A percentile compares a stretch with the other conserved stretches of the same genome.
phyloP scores from a whole-genome alignment of 345 rosid species.

The Turnera subulata region DNA sequence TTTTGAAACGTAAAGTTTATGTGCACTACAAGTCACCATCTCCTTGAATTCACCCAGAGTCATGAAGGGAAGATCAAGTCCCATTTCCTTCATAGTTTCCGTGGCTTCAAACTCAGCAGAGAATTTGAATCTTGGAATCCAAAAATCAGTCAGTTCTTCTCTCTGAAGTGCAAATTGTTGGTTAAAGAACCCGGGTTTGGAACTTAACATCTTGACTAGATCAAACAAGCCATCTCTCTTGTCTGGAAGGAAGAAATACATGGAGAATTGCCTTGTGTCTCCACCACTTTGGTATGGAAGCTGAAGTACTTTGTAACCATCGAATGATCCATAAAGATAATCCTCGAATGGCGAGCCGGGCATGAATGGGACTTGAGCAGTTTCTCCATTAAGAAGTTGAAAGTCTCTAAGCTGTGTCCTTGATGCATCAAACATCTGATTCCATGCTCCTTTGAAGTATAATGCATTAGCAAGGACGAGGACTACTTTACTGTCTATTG shows the following conservation, averaged over 20 bases:
- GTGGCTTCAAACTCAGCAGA: background rate
- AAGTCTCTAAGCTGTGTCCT: background rate
- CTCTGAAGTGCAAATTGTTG: background rate
- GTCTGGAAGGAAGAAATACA: slow-evolving; percentile 19
- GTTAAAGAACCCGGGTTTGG: background rate
- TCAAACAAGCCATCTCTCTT: slow-evolving; percentile 1
- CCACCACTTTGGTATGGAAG: background rate
- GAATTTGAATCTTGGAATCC: slow-evolving; percentile 15
- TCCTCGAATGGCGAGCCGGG: background rate
- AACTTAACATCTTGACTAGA: background rate
- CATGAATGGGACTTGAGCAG: slow-evolving; percentile 16
- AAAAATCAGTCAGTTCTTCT: background rate
- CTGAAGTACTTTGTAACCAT: background rate
- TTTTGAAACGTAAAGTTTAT: background rate
- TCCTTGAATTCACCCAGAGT: background rate
- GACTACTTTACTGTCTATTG: background rate
- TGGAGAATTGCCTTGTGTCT: background rate
- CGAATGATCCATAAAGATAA: background rate
- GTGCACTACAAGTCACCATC: background rate
- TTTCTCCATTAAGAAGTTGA: slow-evolving; percentile 13
- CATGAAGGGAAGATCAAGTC: slow-evolving; percentile 1
- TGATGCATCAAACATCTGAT: background rate
- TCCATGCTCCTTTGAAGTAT: slow-evolving; percentile 20
- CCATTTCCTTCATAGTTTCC: slow-evolving; percentile 4
- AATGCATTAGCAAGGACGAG: slow-evolving; percentile 14